phyloP scores from a whole-genome alignment of 352 stramenopile species.

The Plasmopara muralis region DNA sequence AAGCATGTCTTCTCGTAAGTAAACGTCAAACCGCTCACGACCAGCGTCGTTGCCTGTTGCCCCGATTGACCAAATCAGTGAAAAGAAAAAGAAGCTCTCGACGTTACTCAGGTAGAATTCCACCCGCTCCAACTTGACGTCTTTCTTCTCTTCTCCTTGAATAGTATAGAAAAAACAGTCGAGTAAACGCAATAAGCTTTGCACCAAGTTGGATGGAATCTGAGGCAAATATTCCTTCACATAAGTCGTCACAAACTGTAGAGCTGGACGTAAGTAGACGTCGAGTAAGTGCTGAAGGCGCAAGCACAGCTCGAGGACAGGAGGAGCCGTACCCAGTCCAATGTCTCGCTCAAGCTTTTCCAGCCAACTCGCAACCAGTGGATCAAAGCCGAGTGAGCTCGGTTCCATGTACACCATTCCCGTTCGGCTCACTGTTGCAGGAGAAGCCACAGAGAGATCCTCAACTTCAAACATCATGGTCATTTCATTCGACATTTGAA shows the following conservation, averaged over 20 bases:
- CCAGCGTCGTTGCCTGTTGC: constrained; percentile 85
- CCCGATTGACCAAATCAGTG: constrained; percentile 88
- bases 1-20: constrained; percentile 77
- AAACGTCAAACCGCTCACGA: constrained; percentile 80
- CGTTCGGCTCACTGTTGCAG: constrained; percentile 89
- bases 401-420: constrained; percentile 97
- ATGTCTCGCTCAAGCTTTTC: constrained; percentile 59
- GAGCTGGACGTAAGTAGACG: constrained; percentile 65
- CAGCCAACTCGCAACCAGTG: constrained; percentile 87
- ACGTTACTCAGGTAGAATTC: constrained; percentile 66
- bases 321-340: constrained; percentile 33
- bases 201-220: constrained; percentile 86
- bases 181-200: constrained; percentile 87
- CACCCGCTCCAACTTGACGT: constrained; percentile 63
- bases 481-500: constrained; percentile 92
- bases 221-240: constrained; percentile 90
- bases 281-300: constrained; percentile 82
- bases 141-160: constrained; percentile 84
- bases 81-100: constrained; percentile 90
- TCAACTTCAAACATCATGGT: constrained; percentile 97
- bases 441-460: constrained; percentile 90
- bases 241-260: constrained; percentile 82
- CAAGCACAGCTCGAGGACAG: constrained; percentile 43
- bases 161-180: constrained; percentile 87
- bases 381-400: constrained; percentile 86